Conservation (phyloP, 2,329 filamentous ascomycete species). For the Pseudogymnoascus sp. region DNA sequence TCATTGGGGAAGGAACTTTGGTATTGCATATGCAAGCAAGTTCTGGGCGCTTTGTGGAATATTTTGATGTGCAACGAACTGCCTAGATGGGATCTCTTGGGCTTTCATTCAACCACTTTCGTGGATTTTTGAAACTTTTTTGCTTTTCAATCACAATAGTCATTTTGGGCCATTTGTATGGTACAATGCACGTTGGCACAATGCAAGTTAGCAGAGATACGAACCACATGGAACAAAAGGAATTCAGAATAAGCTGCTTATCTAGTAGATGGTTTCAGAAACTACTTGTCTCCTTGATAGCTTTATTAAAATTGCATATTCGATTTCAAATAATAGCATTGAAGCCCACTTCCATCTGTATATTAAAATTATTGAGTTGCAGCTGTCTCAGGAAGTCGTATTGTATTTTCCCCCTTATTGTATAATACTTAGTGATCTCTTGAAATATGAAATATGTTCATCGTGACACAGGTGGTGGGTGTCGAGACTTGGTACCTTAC, state of each 20-base stretch:
- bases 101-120: not conserved
- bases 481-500: not conserved
- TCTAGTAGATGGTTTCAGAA: not conserved
- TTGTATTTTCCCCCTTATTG: not conserved
- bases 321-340: not conserved
- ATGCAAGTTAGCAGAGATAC: not conserved
- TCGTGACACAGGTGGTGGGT: not conserved
- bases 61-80: not conserved
- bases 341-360: not conserved
- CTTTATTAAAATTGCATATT: not conserved
- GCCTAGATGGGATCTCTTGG: not conserved
- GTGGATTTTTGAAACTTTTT: not conserved
- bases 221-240: not conserved
- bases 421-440: not conserved
- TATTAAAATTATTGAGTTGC: not conserved
- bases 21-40: not conserved
- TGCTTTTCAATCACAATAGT: slow-evolving; percentile 8
- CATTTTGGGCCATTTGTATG: slow-evolving; percentile 8
- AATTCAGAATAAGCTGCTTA: slow-evolving; percentile 8
- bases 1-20: not conserved
- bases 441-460: not conserved
- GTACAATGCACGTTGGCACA: slow-evolving; percentile 7
- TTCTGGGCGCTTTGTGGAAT: not conserved
- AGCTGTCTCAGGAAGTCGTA: not conserved
- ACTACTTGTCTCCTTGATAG: not conserved